Evolutionary conservation across 1,284 basidiomycete genomes (phyloP).

Genomic region (Volvariella surrecta): DNA sequence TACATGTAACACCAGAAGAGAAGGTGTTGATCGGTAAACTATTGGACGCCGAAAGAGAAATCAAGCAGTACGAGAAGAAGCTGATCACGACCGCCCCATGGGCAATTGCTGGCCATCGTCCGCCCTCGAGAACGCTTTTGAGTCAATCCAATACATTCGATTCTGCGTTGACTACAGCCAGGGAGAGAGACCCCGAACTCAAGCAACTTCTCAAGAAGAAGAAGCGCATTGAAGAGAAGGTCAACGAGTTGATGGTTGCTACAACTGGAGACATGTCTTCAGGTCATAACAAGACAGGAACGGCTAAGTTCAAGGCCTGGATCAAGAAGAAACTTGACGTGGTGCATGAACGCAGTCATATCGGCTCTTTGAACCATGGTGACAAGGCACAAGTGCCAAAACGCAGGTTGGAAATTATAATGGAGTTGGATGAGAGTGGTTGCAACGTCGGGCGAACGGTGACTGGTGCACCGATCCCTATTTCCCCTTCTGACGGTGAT

Average conservation of each 20-base stretch:
- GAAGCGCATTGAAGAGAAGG: constrained; percentile 24
- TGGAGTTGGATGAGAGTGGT: constrained; percentile 23
- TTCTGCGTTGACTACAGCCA: too few relatives aligned
- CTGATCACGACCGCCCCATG: constrained; percentile 11
- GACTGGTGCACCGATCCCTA: constrained; percentile 12
- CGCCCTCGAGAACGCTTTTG: constrained; percentile 11
- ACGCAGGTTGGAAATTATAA: constrained; percentile 25
- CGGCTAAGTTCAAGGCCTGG: constrained; percentile 52
- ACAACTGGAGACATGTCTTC: constrained; percentile 14
- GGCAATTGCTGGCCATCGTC: constrained; percentile 10
- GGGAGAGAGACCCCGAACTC: constrained; percentile 21
- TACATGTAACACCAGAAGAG: constrained; percentile 17
- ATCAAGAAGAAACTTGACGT: constrained; percentile 45
- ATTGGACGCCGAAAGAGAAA: constrained; percentile 28
- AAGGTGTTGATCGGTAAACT: constrained; percentile 22
- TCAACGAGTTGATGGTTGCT: constrained; percentile 21
- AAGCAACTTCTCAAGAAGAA: constrained; percentile 29
- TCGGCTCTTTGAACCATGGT: neutral
- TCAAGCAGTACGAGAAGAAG: constrained; percentile 22
- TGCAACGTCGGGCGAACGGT: constrained; percentile 33
- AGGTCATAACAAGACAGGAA: constrained; percentile 18
- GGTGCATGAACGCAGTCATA: constrained; percentile 5
- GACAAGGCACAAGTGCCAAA: neutral
- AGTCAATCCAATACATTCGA: neutral
- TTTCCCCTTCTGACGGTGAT: too few relatives aligned